phyloP scores from a whole-genome alignment of 805 yeast species.

The Starmerella apicola region DNA sequence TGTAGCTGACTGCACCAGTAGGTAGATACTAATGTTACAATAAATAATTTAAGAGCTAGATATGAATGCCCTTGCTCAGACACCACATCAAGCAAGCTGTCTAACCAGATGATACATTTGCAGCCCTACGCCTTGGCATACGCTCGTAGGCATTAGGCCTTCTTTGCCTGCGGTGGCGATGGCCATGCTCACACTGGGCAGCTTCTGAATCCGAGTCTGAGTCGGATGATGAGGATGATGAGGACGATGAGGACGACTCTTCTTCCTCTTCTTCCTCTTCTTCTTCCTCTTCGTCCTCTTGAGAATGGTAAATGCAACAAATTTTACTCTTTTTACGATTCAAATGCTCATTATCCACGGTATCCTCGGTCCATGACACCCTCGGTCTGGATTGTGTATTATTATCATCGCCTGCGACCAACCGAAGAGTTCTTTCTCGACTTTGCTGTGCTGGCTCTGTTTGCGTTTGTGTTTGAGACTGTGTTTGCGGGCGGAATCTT shows the following conservation, averaged over 20 bases:
- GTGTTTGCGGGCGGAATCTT: background rate
- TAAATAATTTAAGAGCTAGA: too few relatives aligned
- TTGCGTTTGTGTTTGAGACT: background rate
- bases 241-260: constrained; percentile 15
- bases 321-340: constrained; percentile 77
- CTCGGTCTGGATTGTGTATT: constrained; percentile 29
- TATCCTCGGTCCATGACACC: constrained; percentile 77
- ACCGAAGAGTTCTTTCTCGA: too few relatives aligned
- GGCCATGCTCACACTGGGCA: constrained; percentile 15
- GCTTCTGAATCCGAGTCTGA: constrained; percentile 31
- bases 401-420: constrained; percentile 11
- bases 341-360: constrained; percentile 81
- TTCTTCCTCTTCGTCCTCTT: constrained; percentile 30
- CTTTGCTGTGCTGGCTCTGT: too few relatives aligned
- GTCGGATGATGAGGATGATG: constrained; percentile 24
- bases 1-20: too few relatives aligned
- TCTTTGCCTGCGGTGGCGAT: constrained; percentile 26
- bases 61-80: too few relatives aligned
- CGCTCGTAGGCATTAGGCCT: constrained; percentile 79
- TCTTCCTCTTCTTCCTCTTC: constrained; percentile 26
- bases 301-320: constrained; percentile 53
- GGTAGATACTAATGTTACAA: too few relatives aligned
- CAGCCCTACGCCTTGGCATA: constrained; percentile 26
- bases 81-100: background rate
- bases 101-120: background rate